These are phyloP conservation scores for Cercophora samala DNA, from an alignment of 495 filamentous ascomycete species.

Conservation along the genomic window DNA sequence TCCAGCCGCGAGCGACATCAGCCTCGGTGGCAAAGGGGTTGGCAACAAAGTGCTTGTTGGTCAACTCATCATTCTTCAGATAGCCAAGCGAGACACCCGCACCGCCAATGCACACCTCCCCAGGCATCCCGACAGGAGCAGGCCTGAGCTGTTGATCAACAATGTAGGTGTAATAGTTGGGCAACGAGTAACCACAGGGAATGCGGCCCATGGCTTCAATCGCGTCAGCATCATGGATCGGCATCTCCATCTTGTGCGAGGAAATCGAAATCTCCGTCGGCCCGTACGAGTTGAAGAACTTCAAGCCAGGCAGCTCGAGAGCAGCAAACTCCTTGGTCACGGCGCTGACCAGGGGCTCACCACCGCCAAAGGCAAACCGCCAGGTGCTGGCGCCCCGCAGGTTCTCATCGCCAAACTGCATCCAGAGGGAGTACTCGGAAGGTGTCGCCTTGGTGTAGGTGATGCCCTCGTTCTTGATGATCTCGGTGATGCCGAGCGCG, in stretches of 20 bases:
- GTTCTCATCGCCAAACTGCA: slow-evolving; percentile 16
- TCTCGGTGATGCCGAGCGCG: slow-evolving; percentile 21
- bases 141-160: slow-evolving; percentile 37
- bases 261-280: slow-evolving; percentile 31
- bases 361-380: slow-evolving; percentile 15
- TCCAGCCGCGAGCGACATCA: slow-evolving; percentile 26
- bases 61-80: slow-evolving; percentile 38
- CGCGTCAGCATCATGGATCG: too few relatives aligned
- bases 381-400: background rate
- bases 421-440: slow-evolving; percentile 28
- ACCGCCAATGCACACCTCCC: slow-evolving; percentile 45
- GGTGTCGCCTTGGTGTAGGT: slow-evolving; percentile 29
- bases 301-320: slow-evolving; percentile 4
- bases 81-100: slow-evolving; percentile 39
- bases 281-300: slow-evolving; percentile 35
- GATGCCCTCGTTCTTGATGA: slow-evolving; percentile 23
- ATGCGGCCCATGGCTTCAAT: too few relatives aligned
- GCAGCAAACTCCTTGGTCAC: too few relatives aligned
- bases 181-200: too few relatives aligned
- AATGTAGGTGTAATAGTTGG: slow-evolving; percentile 44
- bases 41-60: slow-evolving; percentile 33
- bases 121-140: slow-evolving; percentile 23
- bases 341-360: slow-evolving; percentile 22
- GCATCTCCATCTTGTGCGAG: too few relatives aligned
- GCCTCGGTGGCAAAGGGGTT: slow-evolving; percentile 24